A percentile compares a stretch with the other conserved stretches of the same genome.
phyloP scores from a whole-genome alignment of 768 basidiomycete genomes.

The Artomyces pyxidatus region DNA sequence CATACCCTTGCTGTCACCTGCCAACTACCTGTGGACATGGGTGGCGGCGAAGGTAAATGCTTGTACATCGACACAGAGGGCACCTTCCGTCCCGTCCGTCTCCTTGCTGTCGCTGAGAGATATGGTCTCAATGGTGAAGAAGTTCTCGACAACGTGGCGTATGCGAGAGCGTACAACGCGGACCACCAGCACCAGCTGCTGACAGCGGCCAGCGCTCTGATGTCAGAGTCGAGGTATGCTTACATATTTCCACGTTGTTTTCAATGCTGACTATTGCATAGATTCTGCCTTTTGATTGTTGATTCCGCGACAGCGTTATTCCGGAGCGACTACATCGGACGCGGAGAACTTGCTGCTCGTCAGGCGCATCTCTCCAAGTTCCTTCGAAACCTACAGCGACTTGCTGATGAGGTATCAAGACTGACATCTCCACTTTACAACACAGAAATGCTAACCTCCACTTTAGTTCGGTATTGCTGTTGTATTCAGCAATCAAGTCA shows the following conservation, averaged over 20 bases:
- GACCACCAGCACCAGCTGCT: slow-evolving; percentile 92
- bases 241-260: not conserved
- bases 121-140: slow-evolving; percentile 98
- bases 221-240: slow-evolving; percentile 92
- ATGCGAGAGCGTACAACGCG: slow-evolving; percentile 97
- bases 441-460: slow-evolving; percentile 9
- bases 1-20: slow-evolving; percentile 98
- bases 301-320: slow-evolving; percentile 96
- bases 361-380: slow-evolving; percentile 97
- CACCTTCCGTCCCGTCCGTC: slow-evolving; percentile 93
- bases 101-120: slow-evolving; percentile 91
- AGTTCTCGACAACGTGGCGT: slow-evolving; percentile 96
- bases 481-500: slow-evolving; percentile 96
- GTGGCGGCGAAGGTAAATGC: slow-evolving; percentile 98
- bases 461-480: slow-evolving; percentile 93
- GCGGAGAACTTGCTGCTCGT: slow-evolving; percentile 90
- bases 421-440: not conserved
- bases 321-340: slow-evolving; percentile 90
- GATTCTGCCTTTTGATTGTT: slow-evolving; percentile 93
- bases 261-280: slow-evolving; percentile 24
- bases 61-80: slow-evolving; percentile 99
- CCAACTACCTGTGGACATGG: slow-evolving; percentile 95
- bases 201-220: slow-evolving; percentile 91
- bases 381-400: slow-evolving; percentile 80
- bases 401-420: slow-evolving; percentile 85